phyloP scores from a whole-genome alignment of 2,329 filamentous ascomycete species.

The Phaeophleospora eucalypticola region DNA sequence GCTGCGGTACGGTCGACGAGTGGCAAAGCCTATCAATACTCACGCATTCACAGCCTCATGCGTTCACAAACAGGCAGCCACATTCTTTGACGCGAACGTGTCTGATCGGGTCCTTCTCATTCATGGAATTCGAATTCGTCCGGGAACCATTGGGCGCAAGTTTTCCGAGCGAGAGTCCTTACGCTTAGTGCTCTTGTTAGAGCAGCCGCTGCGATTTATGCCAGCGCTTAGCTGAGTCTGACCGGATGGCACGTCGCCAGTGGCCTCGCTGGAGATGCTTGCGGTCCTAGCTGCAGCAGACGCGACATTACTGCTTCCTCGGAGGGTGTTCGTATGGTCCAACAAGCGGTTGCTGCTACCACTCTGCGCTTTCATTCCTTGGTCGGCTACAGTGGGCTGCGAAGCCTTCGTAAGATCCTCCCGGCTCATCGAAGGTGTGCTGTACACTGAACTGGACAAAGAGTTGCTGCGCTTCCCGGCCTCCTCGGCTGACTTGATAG shows the following conservation, averaged over 20 bases:
- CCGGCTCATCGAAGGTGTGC: constrained; percentile 17
- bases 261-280: constrained; percentile 3
- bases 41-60: not conserved
- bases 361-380: constrained; percentile 1
- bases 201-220: constrained; percentile 1
- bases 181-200: not conserved
- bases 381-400: not conserved
- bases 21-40: not conserved
- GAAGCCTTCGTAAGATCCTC: constrained; percentile 8
- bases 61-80: not conserved
- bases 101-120: no score
- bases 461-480: constrained; percentile 26
- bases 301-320: constrained; percentile 19
- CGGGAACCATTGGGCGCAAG: constrained; percentile 5
- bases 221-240: constrained; percentile 2
- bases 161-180: constrained; percentile 4
- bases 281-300: constrained; percentile 23
- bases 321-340: constrained; percentile 21
- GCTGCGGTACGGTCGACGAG: not conserved
- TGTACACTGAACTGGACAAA: constrained; percentile 25
- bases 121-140: no score
- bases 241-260: not conserved
- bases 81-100: not conserved
- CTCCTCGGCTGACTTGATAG: constrained; percentile 22
- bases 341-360: constrained; percentile 19